Percentiles rank a stretch among this genome's conserved stretches.
These are phyloP conservation scores for Neospora caninum DNA, from an alignment of 169 alveolate genomes.

Conservation along the genomic window DNA sequence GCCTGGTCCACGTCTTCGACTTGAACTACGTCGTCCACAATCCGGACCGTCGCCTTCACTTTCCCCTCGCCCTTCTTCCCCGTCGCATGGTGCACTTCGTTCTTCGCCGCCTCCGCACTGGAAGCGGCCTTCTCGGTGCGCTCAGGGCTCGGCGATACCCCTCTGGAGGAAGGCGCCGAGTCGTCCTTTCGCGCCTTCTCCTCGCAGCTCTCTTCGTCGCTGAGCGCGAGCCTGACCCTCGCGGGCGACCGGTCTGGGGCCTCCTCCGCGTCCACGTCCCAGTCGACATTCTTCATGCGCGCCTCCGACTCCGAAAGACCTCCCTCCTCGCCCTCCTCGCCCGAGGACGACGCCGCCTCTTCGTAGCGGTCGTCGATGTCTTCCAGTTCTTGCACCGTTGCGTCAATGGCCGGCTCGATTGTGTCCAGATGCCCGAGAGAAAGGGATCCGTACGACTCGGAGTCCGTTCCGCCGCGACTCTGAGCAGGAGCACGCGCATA, in stretches of 20 bases:
- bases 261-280: conserved; percentile 44
- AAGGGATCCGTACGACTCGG: background rate
- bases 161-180: background rate
- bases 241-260: background rate
- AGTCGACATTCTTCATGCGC: background rate
- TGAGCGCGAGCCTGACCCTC: background rate
- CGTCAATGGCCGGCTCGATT: conserved; percentile 62
- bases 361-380: conserved; percentile 44
- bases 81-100: background rate
- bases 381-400: conserved; percentile 63
- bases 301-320: background rate
- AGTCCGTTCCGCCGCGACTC: background rate
- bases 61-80: conserved; percentile 4
- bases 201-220: background rate
- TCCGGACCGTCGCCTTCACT: background rate
- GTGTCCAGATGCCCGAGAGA: conserved; percentile 39
- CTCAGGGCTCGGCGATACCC: background rate
- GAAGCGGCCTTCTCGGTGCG: background rate
- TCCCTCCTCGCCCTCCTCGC: conserved; percentile 36
- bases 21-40: background rate
- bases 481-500: too few relatives aligned
- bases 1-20: background rate
- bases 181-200: background rate
- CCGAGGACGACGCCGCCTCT: background rate
- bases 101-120: background rate